Base-by-base conservation (phyloP, 345 rosid genomes). In the Dovyalis caffra region DNA sequence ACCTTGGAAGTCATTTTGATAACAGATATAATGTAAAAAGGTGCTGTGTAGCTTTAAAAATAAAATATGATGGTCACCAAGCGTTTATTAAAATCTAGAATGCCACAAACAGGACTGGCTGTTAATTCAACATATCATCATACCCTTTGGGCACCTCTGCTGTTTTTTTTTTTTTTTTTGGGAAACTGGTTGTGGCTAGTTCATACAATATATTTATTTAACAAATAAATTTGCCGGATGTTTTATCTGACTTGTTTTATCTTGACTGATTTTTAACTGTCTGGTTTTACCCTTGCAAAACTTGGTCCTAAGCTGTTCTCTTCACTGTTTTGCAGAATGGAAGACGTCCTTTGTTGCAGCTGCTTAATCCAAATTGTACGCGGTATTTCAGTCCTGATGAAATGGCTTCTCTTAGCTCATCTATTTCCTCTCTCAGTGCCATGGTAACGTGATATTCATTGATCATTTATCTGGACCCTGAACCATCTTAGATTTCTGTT, bases 301-400 rank as follows among this genome's bases (percentile, higher is more conserved):
- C 38, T 33, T 60, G 7, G 60, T 68, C 64, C 38, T 71, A 38
- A 78, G 25, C 28, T 23, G 64, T 68, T 45, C 31, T 64, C 51
- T 72, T 32, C n/a, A 1, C 35, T 34, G 31, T 7, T 69, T 82
- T 83, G 68, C 85, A 95, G 99, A 87, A 80, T 79, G 94, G 93
- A 76, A 91, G 95, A 80, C 92, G 86, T 64, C 82, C 90, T 31
- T 49, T 95, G 64, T 79, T 95, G 77, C 97, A 95, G 85, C 84
- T 95, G 53, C 91, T 95, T 76, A 94, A 88, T 83, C 97, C 97
- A 70, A 83, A 92, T 70, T 89, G 84, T 77, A 83, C 94, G 15
- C 92, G 93, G 8, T 95, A 89, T 84, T 76, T 91, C 73, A 87
- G 85, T 82, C 95, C 87, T 31, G 92, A 91, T 73, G 97, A 95